phyloP scores from a whole-genome alignment of 1,284 basidiomycete genomes.

The Melampsora abietis-canadensis region DNA sequence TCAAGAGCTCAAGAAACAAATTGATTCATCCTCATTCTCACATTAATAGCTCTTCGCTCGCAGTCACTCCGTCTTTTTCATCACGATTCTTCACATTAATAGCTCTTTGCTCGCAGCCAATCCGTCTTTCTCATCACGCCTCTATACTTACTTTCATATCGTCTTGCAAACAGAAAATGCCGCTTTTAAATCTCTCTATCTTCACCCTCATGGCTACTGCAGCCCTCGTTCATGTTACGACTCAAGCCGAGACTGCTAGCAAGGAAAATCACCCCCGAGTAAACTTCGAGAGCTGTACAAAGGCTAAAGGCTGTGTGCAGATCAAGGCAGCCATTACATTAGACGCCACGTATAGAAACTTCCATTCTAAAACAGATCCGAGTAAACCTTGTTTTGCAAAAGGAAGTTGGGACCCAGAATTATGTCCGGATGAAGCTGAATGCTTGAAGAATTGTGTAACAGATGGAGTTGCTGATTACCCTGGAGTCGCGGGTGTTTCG shows the following conservation, averaged over 20 bases:
- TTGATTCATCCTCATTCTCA: no score
- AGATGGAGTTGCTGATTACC: neutral
- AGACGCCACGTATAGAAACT: neutral
- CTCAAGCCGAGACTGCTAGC: neutral
- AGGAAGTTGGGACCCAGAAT: neutral
- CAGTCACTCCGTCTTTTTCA: no score
- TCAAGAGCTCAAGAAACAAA: no score
- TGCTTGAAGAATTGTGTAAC: slow-evolving; percentile 21
- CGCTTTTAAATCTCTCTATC: no score
- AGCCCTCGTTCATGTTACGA: no score
- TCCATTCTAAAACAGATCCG: neutral
- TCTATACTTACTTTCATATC: no score
- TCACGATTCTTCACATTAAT: no score
- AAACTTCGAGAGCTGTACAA: slow-evolving; percentile 1
- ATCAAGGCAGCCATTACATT: neutral
- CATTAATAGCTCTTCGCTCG: no score
- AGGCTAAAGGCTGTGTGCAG: neutral
- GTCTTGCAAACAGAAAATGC: no score
- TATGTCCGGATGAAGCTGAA: slow-evolving; percentile 14
- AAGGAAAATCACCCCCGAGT: neutral
- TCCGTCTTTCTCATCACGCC: no score
- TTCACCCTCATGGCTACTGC: no score
- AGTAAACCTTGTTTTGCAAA: neutral
- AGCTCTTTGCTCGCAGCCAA: no score
- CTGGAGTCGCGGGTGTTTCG: neutral